Base-by-base conservation (phyloP, 2,329 filamentous ascomycete species). In the Thermothelomyces thermophilus region DNA sequence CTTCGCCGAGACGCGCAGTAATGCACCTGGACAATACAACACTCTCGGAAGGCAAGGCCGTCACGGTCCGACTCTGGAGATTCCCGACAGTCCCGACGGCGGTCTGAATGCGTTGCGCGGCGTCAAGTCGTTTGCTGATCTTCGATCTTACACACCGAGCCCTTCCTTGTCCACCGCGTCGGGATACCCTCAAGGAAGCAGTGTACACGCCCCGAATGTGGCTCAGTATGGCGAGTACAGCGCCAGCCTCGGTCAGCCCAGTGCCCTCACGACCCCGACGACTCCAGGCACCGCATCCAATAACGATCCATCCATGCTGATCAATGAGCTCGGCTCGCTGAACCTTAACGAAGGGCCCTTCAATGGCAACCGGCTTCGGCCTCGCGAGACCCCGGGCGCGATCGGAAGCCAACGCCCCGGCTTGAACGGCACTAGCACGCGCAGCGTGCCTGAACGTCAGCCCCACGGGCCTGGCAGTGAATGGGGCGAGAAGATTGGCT, bases 91-190 rank as follows among this genome's bases (percentile, higher is more conserved):
- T 63, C 87, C 80, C 16, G 81, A 83, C 41, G 72, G 70, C 24
- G 83, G 83, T 28, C 80, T 86, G 41, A 85, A 88, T 64, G 91
- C 91, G 62, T 80, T 98, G 31, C 85, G 93, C 37, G 88, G 88
- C 24, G 93, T 91, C 55, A 97, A 97, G 74, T 97, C 91, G 44
- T 96, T 96, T 66, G 93, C 91, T 31, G 93, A 98, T 65, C 73
- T 98, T 56, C 86, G 91, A 57, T 95, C 90, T 1, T 95, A 94
- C 70, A 96, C 90, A 14, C 91, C 91, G 10, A 97, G 91, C 60
- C 91, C 93, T 5, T 91, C 87, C 3, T 84, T 85, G 7, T 95
- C 93, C 16, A 48, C 46, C 11, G 89, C 88, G 16, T 88, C 88
- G 5, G 94, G 89, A 72, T 95, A 94, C 65, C 53, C 56, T 2